A percentile compares a stretch with the other conserved stretches of the same genome.
Evolutionary conservation across 2,329 filamentous ascomycete genomes (phyloP).

Genomic region (Alternaria brassicicola): DNA sequence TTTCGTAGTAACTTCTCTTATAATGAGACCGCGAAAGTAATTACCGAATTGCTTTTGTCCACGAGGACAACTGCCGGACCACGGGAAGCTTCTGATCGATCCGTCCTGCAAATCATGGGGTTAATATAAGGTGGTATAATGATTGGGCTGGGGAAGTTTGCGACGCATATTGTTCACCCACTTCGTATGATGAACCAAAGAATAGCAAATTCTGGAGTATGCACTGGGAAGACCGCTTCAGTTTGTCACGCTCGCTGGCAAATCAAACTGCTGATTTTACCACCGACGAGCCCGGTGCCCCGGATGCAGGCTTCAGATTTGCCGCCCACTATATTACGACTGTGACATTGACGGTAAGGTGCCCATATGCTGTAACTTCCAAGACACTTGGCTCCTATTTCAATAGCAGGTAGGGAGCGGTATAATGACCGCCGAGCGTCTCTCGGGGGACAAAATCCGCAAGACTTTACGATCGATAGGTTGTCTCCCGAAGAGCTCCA

Average conservation of each 20-base stretch:
- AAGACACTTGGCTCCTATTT: constrained; percentile 9
- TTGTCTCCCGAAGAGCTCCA: not conserved
- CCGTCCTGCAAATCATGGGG: constrained; percentile 30
- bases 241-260: constrained; percentile 18
- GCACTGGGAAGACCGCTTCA: constrained; percentile 12
- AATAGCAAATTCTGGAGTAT: constrained; percentile 18
- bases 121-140: constrained; percentile 37
- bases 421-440: not conserved
- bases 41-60: constrained; percentile 7
- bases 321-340: constrained; percentile 18
- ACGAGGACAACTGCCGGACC: constrained; percentile 35
- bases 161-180: constrained; percentile 25
- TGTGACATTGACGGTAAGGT: constrained; percentile 15
- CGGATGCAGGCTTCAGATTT: constrained; percentile 19
- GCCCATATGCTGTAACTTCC: constrained; percentile 5
- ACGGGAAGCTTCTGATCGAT: constrained; percentile 31
- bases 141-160: constrained; percentile 33
- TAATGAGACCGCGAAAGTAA: constrained; percentile 28
- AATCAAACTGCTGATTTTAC: constrained; percentile 8
- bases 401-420: not conserved
- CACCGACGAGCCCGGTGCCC: constrained; percentile 10
- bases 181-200: constrained; percentile 22
- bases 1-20: constrained; percentile 34
- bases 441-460: not conserved
- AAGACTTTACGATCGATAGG: not conserved